Evolutionary conservation across 2,329 filamentous ascomycete species (phyloP).

Genomic region (Aspergillus neotritici): DNA sequence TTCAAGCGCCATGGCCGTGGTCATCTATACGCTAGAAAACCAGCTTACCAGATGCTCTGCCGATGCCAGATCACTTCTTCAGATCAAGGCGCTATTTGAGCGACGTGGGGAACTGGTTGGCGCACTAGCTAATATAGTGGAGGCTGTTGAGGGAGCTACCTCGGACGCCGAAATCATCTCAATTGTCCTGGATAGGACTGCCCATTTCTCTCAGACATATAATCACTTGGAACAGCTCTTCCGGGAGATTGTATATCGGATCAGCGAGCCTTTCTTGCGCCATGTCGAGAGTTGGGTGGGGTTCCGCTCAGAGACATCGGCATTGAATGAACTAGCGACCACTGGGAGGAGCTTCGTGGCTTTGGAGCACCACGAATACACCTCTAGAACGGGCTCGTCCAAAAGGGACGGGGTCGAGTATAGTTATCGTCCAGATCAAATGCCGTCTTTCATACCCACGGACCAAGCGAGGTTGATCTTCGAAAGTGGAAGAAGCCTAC

Average conservation of each 20-base stretch:
- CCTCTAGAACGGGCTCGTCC: conserved; percentile 50
- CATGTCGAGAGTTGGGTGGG: conserved; percentile 71
- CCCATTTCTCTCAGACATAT: conserved; percentile 59
- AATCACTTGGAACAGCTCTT: conserved; percentile 58
- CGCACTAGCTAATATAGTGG: conserved; percentile 32
- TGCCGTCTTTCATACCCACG: conserved; percentile 65
- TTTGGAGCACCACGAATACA: conserved; percentile 55
- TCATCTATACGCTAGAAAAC: conserved; percentile 35
- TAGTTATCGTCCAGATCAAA: conserved; percentile 45
- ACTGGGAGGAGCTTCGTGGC: conserved; percentile 57
- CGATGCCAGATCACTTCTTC: conserved; percentile 29
- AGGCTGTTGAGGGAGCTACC: conserved; percentile 43
- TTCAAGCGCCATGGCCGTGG: conserved; percentile 27
- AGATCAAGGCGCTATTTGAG: conserved; percentile 35
- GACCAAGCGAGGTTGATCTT: conserved; percentile 70
- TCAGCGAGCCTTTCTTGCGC: conserved; percentile 61
- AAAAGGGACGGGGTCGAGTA: conserved; percentile 60
- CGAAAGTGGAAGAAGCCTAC: conserved; percentile 70
- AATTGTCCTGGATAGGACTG: conserved; percentile 56
- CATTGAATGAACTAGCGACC: conserved; percentile 46
- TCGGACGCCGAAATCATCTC: conserved; percentile 60
- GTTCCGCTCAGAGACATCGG: conserved; percentile 53
- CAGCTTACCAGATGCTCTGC: conserved; percentile 25
- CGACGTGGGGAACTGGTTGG: conserved; percentile 34
- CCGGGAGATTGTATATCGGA: conserved; percentile 59